phyloP scores from a whole-genome alignment of 495 filamentous ascomycete genomes.

The Podospora sp. region DNA sequence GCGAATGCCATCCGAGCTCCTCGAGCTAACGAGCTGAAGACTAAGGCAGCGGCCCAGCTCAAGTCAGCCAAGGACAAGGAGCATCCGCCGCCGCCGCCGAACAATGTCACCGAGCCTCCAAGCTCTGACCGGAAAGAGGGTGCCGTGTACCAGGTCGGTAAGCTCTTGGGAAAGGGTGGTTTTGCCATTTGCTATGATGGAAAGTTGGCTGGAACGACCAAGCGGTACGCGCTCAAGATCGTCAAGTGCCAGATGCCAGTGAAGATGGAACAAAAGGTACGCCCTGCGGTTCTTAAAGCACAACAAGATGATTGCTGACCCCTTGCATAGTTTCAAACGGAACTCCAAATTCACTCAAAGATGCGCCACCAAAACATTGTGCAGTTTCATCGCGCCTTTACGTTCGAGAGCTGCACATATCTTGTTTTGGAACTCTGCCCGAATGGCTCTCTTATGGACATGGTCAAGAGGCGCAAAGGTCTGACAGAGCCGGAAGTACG shows the following conservation, averaged over 20 bases:
- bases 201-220: slow-evolving; percentile 62
- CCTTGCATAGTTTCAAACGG: slow-evolving; percentile 80
- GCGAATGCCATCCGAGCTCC: slow-evolving; percentile 59
- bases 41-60: slow-evolving; percentile 56
- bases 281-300: not conserved
- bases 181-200: slow-evolving; percentile 92
- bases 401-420: slow-evolving; percentile 84
- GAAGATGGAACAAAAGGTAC: slow-evolving; percentile 85
- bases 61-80: slow-evolving; percentile 65
- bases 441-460: slow-evolving; percentile 98
- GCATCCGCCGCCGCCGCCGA: slow-evolving; percentile 75
- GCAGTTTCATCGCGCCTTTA: slow-evolving; percentile 91
- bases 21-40: slow-evolving; percentile 54
- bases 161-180: slow-evolving; percentile 85
- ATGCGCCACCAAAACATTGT: slow-evolving; percentile 95
- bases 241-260: slow-evolving; percentile 84
- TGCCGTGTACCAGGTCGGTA: slow-evolving; percentile 80
- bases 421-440: slow-evolving; percentile 92
- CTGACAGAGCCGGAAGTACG: slow-evolving; percentile 89
- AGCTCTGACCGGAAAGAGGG: slow-evolving; percentile 63
- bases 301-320: not conserved
- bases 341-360: slow-evolving; percentile 97
- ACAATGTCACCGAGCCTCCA: slow-evolving; percentile 72
- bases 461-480: slow-evolving; percentile 85
- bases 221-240: slow-evolving; percentile 83